A percentile compares a stretch with the other conserved stretches of the same genome.
phyloP scores from a whole-genome alignment of 78 protist genomes.

The Guillardia theta region DNA sequence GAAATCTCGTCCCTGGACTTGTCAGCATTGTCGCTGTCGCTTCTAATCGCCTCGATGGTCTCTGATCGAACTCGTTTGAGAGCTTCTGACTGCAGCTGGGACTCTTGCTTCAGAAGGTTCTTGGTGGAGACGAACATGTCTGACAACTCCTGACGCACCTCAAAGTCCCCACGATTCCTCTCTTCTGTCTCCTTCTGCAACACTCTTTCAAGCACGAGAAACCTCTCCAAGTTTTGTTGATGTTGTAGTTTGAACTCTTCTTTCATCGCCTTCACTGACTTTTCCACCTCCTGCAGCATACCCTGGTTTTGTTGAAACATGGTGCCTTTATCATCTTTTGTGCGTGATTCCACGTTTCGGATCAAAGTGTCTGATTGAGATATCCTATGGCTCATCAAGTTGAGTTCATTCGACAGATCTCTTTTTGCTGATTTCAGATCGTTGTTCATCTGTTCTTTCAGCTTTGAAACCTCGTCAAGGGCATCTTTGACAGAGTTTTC shows the following conservation, averaged over 20 bases:
- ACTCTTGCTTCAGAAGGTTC: background rate
- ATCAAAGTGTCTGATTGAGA: too few species aligned
- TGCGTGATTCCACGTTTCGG: too few species aligned
- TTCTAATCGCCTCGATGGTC: background rate
- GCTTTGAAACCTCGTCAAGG: too few species aligned
- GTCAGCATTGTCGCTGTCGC: background rate
- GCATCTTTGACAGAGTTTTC: too few species aligned
- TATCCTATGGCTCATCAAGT: too few species aligned
- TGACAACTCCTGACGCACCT: background rate
- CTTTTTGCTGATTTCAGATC: too few species aligned
- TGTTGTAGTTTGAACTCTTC: background rate
- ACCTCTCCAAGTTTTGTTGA: background rate
- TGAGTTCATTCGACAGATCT: too few species aligned
- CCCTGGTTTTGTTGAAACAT: too few species aligned
- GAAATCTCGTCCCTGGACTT: background rate
- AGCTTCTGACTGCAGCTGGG: background rate
- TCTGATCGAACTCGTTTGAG: too few species aligned
- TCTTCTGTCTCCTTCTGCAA: background rate
- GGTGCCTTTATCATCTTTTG: too few species aligned
- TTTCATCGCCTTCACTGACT: background rate
- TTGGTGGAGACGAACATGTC: background rate
- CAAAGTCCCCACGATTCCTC: background rate
- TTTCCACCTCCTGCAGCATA: background rate
- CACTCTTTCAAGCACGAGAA: background rate
- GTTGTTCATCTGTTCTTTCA: too few species aligned